A percentile compares a stretch with the other conserved stretches of the same genome.
phyloP scores from a whole-genome alignment of 2,329 filamentous ascomycete genomes.

The Blumeria graminis region DNA sequence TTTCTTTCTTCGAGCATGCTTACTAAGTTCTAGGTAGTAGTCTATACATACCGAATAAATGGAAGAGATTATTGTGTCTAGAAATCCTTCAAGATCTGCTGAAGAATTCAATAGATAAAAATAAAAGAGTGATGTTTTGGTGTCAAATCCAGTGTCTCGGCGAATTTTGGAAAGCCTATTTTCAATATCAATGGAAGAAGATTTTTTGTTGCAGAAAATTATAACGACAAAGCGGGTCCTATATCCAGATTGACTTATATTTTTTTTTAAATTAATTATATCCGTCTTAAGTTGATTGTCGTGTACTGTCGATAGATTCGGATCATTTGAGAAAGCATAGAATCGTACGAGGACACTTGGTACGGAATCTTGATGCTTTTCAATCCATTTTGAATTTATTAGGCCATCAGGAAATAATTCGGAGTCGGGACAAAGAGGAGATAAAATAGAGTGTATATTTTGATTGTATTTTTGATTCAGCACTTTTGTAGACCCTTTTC shows the following conservation, averaged over 20 bases:
- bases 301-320: conserved; percentile 48
- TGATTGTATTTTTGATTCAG: conserved; percentile 21
- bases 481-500: conserved; percentile 23
- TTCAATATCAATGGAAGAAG: conserved; percentile 31
- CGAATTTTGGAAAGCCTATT: conserved; percentile 61
- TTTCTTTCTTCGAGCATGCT: conserved; percentile 73
- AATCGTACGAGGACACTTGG: conserved; percentile 64
- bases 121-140: conserved; percentile 60
- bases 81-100: conserved; percentile 48
- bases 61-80: conserved; percentile 45
- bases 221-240: conserved; percentile 56
- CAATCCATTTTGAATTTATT: conserved; percentile 58
- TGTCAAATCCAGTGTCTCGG: conserved; percentile 54
- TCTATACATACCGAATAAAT: conserved; percentile 58
- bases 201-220: conserved; percentile 28
- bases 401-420: conserved; percentile 74
- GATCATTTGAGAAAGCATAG: conserved; percentile 51
- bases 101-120: conserved; percentile 49
- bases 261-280: conserved; percentile 51
- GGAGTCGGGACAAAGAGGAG: conserved; percentile 65
- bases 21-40: conserved; percentile 85
- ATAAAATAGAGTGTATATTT: conserved; percentile 73
- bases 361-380: conserved; percentile 68
- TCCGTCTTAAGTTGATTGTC: conserved; percentile 78
- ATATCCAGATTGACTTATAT: conserved; percentile 44